A percentile compares a stretch with the other conserved stretches of the same genome.
phyloP scores from a whole-genome alignment of 257 asterid species.

The Gentiana straminea region DNA sequence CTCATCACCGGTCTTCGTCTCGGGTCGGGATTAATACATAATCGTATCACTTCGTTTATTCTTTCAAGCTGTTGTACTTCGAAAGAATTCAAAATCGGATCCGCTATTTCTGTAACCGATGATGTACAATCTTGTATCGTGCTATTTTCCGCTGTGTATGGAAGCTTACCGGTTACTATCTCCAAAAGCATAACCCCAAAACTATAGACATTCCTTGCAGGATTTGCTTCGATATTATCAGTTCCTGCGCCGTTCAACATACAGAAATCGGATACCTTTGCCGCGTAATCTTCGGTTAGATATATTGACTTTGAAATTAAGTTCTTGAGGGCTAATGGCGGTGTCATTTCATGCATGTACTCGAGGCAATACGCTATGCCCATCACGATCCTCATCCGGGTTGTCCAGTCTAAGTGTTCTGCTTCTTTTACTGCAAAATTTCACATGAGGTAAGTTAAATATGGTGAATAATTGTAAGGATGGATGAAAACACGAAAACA shows the following conservation, averaged over 20 bases:
- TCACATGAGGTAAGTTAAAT: not conserved
- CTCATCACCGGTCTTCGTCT: conserved; percentile 40
- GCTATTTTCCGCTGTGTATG: conserved; percentile 39
- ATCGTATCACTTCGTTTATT: conserved; percentile 38
- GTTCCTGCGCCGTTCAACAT: conserved; percentile 25
- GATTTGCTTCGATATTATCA: conserved; percentile 20
- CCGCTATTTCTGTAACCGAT: conserved; percentile 32
- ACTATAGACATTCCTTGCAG: conserved; percentile 50
- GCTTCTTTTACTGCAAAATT: conserved; percentile 63
- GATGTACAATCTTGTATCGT: conserved; percentile 46
- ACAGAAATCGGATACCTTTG: conserved; percentile 62
- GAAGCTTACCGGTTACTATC: conserved; percentile 68
- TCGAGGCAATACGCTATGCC: conserved; percentile 86
- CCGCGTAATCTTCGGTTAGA: conserved; percentile 82
- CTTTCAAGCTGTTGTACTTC: conserved; percentile 36
- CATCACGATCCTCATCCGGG: conserved; percentile 73
- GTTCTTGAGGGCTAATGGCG: conserved; percentile 49
- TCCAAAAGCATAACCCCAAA: conserved; percentile 63
- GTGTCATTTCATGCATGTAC: conserved; percentile 63
- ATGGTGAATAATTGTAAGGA: too few relatives aligned
- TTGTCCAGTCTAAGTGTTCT: conserved; percentile 75
- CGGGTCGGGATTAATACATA: conserved; percentile 38
- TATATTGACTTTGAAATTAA: conserved; percentile 55
- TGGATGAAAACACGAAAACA: not conserved
- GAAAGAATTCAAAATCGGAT: conserved; percentile 48